phyloP scores from a whole-genome alignment of 306 rosid genomes.

The Begonia loranthoides region DNA sequence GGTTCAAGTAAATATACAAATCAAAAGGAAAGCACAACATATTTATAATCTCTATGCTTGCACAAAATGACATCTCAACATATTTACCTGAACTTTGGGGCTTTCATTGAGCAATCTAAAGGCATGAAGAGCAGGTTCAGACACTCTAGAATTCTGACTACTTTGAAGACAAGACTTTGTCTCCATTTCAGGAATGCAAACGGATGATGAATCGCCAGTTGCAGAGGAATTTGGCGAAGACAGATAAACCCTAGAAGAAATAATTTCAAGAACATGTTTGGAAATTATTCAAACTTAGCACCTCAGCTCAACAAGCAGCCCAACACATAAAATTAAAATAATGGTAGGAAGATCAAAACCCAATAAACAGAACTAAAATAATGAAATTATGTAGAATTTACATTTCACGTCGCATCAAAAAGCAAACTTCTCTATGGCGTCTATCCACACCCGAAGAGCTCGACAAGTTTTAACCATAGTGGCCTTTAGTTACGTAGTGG shows the following conservation, averaged over 20 bases:
- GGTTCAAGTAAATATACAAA: neutral
- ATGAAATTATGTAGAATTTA: no score
- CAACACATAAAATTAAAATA: no score
- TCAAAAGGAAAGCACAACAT: no score
- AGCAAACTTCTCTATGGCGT: no score
- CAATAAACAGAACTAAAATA: no score
- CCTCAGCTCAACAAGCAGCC: no score
- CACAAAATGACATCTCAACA: neutral
- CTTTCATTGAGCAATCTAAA: conserved; percentile 44
- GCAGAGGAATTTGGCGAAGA: conserved; percentile 26
- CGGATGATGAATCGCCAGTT: conserved; percentile 11
- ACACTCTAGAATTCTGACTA: conserved; percentile 17
- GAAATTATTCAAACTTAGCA: no score
- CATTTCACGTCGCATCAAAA: no score
- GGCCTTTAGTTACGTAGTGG: conserved; percentile 57
- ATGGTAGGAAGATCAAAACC: no score
- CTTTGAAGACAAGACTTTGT: conserved; percentile 25
- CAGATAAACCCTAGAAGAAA: conserved; percentile 61
- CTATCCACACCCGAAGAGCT: no score
- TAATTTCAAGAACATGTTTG: neutral
- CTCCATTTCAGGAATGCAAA: conserved; percentile 18
- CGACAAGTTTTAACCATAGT: no score
- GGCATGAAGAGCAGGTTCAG: conserved; percentile 53
- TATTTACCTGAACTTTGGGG: conserved; percentile 51
- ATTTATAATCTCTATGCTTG: neutral